A percentile compares a stretch with the other conserved stretches of the same genome.
phyloP scores from a whole-genome alignment of 2,329 filamentous ascomycete species.

The Drechslerella coelobrocha region DNA sequence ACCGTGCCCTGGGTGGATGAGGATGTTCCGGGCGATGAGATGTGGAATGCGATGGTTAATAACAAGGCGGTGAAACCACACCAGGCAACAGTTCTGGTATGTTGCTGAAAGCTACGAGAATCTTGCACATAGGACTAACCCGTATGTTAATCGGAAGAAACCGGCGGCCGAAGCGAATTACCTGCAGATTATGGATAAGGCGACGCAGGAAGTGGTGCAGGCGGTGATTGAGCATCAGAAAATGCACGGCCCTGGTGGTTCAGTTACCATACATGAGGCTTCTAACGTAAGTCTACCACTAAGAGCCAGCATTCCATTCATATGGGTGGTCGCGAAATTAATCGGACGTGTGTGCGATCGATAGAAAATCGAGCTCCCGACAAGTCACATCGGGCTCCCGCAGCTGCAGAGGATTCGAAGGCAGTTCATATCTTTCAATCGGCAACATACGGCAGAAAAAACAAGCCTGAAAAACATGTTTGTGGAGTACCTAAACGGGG shows the following conservation, averaged over 20 bases:
- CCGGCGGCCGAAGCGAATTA: slow-evolving; percentile 71
- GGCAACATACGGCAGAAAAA: slow-evolving; percentile 68
- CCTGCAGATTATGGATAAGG: slow-evolving; percentile 78
- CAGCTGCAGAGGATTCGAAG: slow-evolving; percentile 78
- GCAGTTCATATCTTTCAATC: slow-evolving; percentile 78
- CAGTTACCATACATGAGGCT: slow-evolving; percentile 32
- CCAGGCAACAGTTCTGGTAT: slow-evolving; percentile 72
- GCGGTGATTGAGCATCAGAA: slow-evolving; percentile 66
- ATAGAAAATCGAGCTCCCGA: slow-evolving; percentile 70
- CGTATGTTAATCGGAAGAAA: slow-evolving; percentile 59
- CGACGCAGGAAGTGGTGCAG: slow-evolving; percentile 77
- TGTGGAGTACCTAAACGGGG: slow-evolving; percentile 70
- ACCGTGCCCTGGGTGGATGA: slow-evolving; percentile 78
- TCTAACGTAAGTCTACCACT: slow-evolving; percentile 18
- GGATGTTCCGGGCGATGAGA: slow-evolving; percentile 66
- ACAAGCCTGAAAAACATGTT: slow-evolving; percentile 69
- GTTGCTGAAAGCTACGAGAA: slow-evolving; percentile 30
- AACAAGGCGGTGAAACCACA: slow-evolving; percentile 73
- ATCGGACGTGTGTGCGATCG: slow-evolving; percentile 49
- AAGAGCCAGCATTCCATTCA: slow-evolving; percentile 51
- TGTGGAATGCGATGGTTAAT: slow-evolving; percentile 75
- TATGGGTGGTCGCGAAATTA: slow-evolving; percentile 53
- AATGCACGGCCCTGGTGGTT: slow-evolving; percentile 44
- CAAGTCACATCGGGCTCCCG: slow-evolving; percentile 71
- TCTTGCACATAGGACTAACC: slow-evolving; percentile 6